Conservation (phyloP, 108 stramenopile species). For the Schizochytrium sp. region DNA sequence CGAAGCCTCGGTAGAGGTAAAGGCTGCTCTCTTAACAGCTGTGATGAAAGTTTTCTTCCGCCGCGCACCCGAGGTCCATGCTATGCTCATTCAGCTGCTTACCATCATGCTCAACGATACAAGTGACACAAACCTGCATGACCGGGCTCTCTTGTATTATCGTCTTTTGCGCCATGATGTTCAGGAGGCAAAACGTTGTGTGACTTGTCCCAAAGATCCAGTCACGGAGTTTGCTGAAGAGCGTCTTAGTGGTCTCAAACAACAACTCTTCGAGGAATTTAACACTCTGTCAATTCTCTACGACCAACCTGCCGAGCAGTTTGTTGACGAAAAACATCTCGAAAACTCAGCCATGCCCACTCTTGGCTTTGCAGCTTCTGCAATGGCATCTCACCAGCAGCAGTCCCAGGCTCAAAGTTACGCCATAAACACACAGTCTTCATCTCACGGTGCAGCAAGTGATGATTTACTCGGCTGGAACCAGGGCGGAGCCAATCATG, state of each 20-base stretch:
- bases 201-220: slow-evolving; percentile 68
- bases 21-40: slow-evolving; percentile 81
- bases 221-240: slow-evolving; percentile 83
- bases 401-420: too few relatives aligned
- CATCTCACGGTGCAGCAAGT: too few relatives aligned
- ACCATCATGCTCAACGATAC: slow-evolving; percentile 79
- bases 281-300: slow-evolving; percentile 95
- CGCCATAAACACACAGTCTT: too few relatives aligned
- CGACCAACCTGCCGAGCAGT: slow-evolving; percentile 88
- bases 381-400: slow-evolving; percentile 69
- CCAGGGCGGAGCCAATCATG: not conserved
- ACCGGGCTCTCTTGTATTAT: slow-evolving; percentile 97
- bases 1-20: slow-evolving; percentile 63
- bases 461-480: too few relatives aligned
- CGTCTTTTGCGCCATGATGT: slow-evolving; percentile 89
- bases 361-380: slow-evolving; percentile 72
- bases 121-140: slow-evolving; percentile 92
- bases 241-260: slow-evolving; percentile 79
- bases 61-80: slow-evolving; percentile 95
- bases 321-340: slow-evolving; percentile 86
- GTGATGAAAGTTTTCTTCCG: slow-evolving; percentile 94
- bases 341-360: slow-evolving; percentile 83
- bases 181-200: slow-evolving; percentile 80
- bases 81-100: slow-evolving; percentile 93
- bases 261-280: slow-evolving; percentile 90